These are phyloP conservation scores for Trichoderma virens DNA, from an alignment of 495 filamentous ascomycete species.

Conservation along the genomic window DNA sequence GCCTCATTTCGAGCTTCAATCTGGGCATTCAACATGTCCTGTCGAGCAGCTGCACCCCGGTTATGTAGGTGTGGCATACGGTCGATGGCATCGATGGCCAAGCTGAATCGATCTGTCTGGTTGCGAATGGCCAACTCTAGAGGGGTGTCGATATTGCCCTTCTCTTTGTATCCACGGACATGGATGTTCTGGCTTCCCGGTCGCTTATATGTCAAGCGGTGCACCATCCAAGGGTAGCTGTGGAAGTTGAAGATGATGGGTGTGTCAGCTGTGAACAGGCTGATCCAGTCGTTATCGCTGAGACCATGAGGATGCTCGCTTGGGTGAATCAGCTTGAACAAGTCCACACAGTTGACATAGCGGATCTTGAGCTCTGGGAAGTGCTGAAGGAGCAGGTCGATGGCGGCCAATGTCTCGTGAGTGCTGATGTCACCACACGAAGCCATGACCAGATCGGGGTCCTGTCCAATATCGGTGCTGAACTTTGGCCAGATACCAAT, in stretches of 20 bases:
- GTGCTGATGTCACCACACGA: conserved; percentile 63
- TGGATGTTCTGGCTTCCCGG: conserved; percentile 55
- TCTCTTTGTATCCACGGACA: conserved; percentile 67
- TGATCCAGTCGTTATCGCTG: conserved; percentile 50
- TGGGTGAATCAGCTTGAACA: conserved; percentile 63
- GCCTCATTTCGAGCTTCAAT: conserved; percentile 50
- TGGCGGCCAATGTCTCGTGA: conserved; percentile 61
- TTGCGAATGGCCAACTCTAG: conserved; percentile 67
- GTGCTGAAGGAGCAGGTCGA: conserved; percentile 54
- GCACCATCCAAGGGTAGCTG: conserved; percentile 67
- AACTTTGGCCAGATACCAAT: conserved; percentile 44
- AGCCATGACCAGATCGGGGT: conserved; percentile 65
- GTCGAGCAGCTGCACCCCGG: conserved; percentile 47
- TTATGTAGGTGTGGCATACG: conserved; percentile 49
- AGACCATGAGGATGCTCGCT: conserved; percentile 61
- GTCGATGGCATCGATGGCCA: conserved; percentile 69
- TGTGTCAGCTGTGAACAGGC: conserved; percentile 57
- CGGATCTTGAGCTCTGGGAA: conserved; percentile 62
- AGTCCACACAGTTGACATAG: conserved; percentile 67
- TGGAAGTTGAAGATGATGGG: conserved; percentile 76
- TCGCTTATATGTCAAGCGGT: conserved; percentile 63
- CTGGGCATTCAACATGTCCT: conserved; percentile 51
- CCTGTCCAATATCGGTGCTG: conserved; percentile 47
- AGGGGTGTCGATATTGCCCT: conserved; percentile 71
- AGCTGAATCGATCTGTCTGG: conserved; percentile 59